Evolutionary conservation across 2,329 filamentous ascomycete genomes (phyloP).

Genomic region (Beauveria pseudobassiana): DNA sequence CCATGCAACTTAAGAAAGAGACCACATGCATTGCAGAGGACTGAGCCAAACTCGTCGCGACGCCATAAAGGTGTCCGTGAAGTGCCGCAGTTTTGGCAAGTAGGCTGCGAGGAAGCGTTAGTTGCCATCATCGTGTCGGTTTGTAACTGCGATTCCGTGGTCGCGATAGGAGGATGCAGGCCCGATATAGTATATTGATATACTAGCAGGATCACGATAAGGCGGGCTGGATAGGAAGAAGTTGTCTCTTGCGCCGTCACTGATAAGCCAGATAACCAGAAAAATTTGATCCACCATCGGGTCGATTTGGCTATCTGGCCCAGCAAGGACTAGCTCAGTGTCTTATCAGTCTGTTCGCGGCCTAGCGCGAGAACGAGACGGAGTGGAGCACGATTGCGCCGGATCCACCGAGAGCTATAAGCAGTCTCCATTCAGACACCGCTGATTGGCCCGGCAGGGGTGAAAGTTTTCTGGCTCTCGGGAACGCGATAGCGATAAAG

Average conservation of each 20-base stretch:
- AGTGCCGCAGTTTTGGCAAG: constrained; percentile 93
- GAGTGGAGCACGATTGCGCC: constrained; percentile 24
- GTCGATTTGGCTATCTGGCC: constrained; percentile 9
- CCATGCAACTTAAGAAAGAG: constrained; percentile 96
- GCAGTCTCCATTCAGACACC: constrained; percentile 1
- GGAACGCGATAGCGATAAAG: constrained; percentile 13
- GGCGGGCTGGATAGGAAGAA: constrained; percentile 27
- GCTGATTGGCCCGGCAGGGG: constrained; percentile 9
- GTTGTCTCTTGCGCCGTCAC: constrained; percentile 22
- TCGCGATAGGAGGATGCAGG: constrained; percentile 18
- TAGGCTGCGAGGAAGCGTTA: constrained; percentile 70
- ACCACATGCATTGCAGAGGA: constrained; percentile 97
- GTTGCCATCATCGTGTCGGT: constrained; percentile 42
- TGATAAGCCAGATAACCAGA: constrained; percentile 28
- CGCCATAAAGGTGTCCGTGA: constrained; percentile 96
- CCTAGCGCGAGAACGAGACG: background rate
- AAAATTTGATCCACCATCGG: constrained; percentile 9
- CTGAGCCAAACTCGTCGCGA: constrained; percentile 88
- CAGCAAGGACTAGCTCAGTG: background rate
- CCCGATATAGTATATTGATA: constrained; percentile 20
- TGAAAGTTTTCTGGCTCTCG: background rate
- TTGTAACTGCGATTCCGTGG: constrained; percentile 23
- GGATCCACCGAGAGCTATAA: background rate
- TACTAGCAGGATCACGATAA: constrained; percentile 33
- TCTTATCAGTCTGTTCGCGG: constrained; percentile 7